These are phyloP conservation scores for Mycena metata DNA, from an alignment of 768 basidiomycete species.

Conservation along the genomic window DNA sequence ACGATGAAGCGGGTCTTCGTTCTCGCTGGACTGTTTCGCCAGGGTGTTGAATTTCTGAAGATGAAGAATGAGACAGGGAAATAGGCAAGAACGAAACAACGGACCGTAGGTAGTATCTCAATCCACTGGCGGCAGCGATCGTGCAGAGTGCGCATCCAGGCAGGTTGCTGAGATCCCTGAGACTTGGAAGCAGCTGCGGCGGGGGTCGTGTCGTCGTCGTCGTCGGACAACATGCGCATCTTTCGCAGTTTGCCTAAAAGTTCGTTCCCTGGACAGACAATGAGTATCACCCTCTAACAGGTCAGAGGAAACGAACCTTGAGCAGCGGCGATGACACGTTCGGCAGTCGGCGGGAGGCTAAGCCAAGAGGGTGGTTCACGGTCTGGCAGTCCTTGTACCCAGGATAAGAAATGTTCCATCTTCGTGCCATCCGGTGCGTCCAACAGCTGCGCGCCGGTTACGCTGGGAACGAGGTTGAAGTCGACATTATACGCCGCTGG, in stretches of 20 bases:
- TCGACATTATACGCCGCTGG: conserved; percentile 92
- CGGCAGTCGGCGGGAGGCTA: conserved; percentile 92
- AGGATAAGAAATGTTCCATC: conserved; percentile 89
- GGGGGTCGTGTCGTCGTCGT: conserved; percentile 77
- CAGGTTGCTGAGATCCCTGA: conserved; percentile 82
- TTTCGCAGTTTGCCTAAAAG: conserved; percentile 90
- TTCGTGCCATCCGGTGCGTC: conserved; percentile 92
- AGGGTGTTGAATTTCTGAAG: conserved; percentile 74
- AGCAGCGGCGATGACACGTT: conserved; percentile 90
- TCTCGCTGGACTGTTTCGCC: conserved; percentile 74
- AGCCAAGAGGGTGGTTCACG: conserved; percentile 96
- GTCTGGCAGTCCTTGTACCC: conserved; percentile 92
- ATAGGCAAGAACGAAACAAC: conserved; percentile 40
- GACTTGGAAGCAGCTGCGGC: conserved; percentile 71
- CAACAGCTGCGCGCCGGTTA: conserved; percentile 68
- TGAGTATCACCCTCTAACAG: conserved; percentile 13
- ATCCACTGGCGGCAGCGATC: conserved; percentile 92
- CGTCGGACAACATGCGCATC: conserved; percentile 91
- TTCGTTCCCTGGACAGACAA: conserved; percentile 70
- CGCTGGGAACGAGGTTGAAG: conserved; percentile 86
- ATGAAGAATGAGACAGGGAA: conserved; percentile 28
- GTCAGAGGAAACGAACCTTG: conserved; percentile 71
- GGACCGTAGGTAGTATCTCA: conserved; percentile 77
- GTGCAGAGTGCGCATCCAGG: conserved; percentile 92
- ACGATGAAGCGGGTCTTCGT: conserved; percentile 88